Percentiles rank a stretch among this genome's conserved stretches.
Conservation (phyloP, 2,329 filamentous ascomycete species). For the Aspergillus latus region DNA sequence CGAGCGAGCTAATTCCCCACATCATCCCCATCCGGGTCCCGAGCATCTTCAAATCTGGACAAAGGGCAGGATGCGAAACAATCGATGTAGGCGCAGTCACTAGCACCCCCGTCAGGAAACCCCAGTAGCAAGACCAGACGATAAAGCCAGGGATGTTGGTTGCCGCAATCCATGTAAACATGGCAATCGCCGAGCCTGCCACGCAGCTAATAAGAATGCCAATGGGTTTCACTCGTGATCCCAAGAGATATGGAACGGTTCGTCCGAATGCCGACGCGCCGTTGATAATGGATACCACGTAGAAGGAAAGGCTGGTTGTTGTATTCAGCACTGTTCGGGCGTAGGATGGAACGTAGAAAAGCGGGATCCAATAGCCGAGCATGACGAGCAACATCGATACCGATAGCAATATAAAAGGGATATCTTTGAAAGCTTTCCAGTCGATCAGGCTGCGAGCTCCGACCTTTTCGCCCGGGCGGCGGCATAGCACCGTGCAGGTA, state of each 20-base stretch:
- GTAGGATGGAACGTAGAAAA: conserved; percentile 46
- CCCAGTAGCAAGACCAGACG: conserved; percentile 36
- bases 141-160: conserved; percentile 26
- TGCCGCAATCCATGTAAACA: conserved; percentile 36
- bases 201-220: conserved; percentile 23
- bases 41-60: conserved; percentile 26
- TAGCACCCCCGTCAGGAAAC: conserved; percentile 31
- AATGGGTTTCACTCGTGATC: conserved; percentile 28
- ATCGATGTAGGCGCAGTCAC: conserved; percentile 34
- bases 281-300: conserved; percentile 55
- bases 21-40: conserved; percentile 36
- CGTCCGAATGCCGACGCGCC: conserved; percentile 52
- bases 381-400: conserved; percentile 49
- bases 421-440: conserved; percentile 39
- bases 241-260: conserved; percentile 49
- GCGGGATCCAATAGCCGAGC: conserved; percentile 50
- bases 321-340: conserved; percentile 49
- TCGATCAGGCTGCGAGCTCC: conserved; percentile 44
- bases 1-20: conserved; percentile 37
- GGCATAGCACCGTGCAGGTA: conserved; percentile 40
- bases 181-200: conserved; percentile 27
- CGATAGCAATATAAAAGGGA: conserved; percentile 45
- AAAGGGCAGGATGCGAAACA: conserved; percentile 31
- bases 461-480: conserved; percentile 38
- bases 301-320: conserved; percentile 45